Evolutionary conservation across 192 early-diverging fungal species (phyloP), one percentile per base, ranked within the genome.

Genomic region (Irineochytrium annulatum): DNA sequence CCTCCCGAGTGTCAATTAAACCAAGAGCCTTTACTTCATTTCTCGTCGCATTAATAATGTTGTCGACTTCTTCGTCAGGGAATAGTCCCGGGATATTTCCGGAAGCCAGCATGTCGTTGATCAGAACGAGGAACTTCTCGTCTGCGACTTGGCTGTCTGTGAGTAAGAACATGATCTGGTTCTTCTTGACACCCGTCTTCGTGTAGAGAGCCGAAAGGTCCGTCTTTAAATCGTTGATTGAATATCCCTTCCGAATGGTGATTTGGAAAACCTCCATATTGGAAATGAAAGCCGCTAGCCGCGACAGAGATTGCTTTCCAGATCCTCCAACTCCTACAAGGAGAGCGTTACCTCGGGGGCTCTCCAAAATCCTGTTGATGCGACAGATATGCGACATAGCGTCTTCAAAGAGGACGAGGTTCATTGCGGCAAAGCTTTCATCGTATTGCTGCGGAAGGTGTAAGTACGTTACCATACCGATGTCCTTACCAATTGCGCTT

Each of bases 191-290:
- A 29, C 83, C 83, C 13, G 81, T 79, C 63, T 85, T 85, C 30
- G 57, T 74, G 64, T 80, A 85, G 43, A 85, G 59, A 0, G 26
- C 66, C 2, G 78, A 72, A 31, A 85, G 60, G 57, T 85, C 83
- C 2, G 71, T 69, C 45, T 81, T 84, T 14, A 85, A 63, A 65
- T 85, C 83, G 5, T 69, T 69, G 17, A 80, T 67, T 32, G 63
- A 66, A 68, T 85, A 85, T n/a, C 82, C 81, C 59, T 84, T 84
- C 34, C 74, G 65, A 19, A 84, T 57, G 2, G 81, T 84, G 55
- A 85, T 85, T 60, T 85, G 83, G 79, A 85, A 85, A 20, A 84
- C 81, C 43, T 85, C 83, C 83, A 85, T 85, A 17, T 76, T 70
- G 0, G 79, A 79, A 41, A 85, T 85, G 52, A 81, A 85, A 0